A percentile compares a stretch with the other conserved stretches of the same genome.
Conservation (phyloP, 257 asterid genomes). For the Solanum phureja region DNA sequence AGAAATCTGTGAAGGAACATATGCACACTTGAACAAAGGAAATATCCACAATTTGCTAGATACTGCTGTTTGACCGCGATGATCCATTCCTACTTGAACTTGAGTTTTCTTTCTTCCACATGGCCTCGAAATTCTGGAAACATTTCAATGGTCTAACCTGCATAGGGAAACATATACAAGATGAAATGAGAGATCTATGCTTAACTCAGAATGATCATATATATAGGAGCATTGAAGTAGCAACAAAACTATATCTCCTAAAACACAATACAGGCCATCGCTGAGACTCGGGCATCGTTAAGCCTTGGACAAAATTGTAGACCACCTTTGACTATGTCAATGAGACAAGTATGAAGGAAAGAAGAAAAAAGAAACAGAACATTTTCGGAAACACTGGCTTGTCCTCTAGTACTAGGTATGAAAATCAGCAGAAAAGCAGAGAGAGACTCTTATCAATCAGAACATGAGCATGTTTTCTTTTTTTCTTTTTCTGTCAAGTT, state of each 20-base stretch:
- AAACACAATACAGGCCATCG: not conserved
- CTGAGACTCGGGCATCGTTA: not conserved
- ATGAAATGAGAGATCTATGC: not conserved
- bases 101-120: constrained; percentile 45
- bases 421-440: not conserved
- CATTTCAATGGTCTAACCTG: constrained; percentile 81
- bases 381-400: not conserved
- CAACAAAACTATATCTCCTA: not conserved
- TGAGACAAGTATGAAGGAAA: not conserved
- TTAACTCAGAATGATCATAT: not conserved
- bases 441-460: not conserved
- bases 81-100: constrained; percentile 27
- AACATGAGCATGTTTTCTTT: not conserved
- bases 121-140: constrained; percentile 46
- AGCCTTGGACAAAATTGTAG: not conserved
- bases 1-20: not conserved
- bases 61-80: constrained; percentile 25
- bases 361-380: not conserved
- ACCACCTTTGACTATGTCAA: not conserved
- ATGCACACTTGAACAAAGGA: not conserved
- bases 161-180: not conserved
- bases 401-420: not conserved
- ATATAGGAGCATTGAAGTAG: not conserved
- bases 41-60: constrained; percentile 3
- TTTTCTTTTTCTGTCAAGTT: not conserved